These are phyloP conservation scores for Aspergillus latus DNA, from an alignment of 2,329 filamentous ascomycete species.

Conservation along the genomic window DNA sequence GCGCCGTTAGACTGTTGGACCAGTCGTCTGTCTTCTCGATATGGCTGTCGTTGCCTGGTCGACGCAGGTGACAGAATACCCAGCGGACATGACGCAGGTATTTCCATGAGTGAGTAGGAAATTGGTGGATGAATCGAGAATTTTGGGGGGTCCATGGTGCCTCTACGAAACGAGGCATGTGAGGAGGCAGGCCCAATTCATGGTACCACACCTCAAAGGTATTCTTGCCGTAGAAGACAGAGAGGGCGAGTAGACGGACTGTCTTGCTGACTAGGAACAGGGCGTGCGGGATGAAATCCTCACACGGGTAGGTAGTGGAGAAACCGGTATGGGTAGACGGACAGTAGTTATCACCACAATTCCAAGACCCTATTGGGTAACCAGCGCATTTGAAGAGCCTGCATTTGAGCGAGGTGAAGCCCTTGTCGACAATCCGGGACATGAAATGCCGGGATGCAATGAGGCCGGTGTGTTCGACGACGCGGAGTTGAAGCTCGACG, in stretches of 20 bases:
- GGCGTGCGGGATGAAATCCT: neutral
- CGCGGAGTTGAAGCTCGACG: conserved; percentile 1
- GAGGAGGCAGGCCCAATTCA: no score
- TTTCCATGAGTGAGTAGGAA: neutral
- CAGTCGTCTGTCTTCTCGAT: neutral
- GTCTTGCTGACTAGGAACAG: conserved; percentile 4
- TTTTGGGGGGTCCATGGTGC: neutral
- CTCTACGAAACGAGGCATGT: no score
- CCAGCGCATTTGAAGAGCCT: neutral
- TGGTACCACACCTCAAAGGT: neutral
- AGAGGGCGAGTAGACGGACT: neutral
- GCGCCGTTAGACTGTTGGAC: neutral
- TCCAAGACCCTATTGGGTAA: neutral
- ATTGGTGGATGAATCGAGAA: neutral
- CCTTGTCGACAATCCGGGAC: neutral
- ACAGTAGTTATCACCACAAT: neutral
- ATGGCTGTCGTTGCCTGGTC: neutral
- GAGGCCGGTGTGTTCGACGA: neutral
- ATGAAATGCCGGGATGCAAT: neutral
- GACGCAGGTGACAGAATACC: neutral
- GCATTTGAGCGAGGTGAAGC: neutral
- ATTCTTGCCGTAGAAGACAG: conserved; percentile 1
- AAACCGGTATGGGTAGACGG: conserved; percentile 7
- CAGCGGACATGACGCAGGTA: conserved; percentile 2
- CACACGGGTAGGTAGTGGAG: conserved; percentile 1